Conservation (phyloP, 257 asterid genomes). For the Forsythia viridissima region DNA sequence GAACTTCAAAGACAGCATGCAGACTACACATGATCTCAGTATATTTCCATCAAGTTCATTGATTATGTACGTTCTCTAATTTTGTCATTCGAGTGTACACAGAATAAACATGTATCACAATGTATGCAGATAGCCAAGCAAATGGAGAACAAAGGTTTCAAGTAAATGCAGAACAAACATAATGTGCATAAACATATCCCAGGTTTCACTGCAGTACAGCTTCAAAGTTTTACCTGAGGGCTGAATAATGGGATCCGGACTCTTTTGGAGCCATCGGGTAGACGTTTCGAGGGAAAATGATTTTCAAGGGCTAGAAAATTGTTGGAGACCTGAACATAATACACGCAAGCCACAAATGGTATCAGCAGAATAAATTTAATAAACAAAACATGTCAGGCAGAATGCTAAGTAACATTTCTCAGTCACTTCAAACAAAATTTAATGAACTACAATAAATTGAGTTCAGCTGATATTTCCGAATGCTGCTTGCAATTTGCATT, state of each 20-base stretch:
- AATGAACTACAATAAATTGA: not conserved
- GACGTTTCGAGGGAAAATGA: constrained; percentile 57
- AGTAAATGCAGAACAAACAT: not conserved
- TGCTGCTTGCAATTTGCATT: not conserved
- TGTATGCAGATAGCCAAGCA: not conserved
- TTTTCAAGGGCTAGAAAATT: constrained; percentile 36
- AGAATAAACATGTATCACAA: not conserved
- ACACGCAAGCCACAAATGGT: not conserved
- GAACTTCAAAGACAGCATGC: not conserved
- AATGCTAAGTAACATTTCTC: not conserved
- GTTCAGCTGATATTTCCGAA: not conserved
- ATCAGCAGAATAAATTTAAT: not conserved
- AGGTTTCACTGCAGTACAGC: not conserved
- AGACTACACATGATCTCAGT: not conserved
- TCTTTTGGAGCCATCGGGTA: constrained; percentile 97
- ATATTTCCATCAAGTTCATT: not conserved
- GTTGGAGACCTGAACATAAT: constrained; percentile 48
- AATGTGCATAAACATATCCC: not conserved
- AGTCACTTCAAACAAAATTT: not conserved
- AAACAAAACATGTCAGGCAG: not conserved
- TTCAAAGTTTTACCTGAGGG: constrained; percentile 55
- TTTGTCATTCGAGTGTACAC: not conserved
- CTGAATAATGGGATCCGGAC: constrained; percentile 60
- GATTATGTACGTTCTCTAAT: not conserved
- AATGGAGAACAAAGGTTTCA: not conserved